Evolutionary conservation across 148 eudicot species (phyloP).

Genomic region (Cornus florida): DNA sequence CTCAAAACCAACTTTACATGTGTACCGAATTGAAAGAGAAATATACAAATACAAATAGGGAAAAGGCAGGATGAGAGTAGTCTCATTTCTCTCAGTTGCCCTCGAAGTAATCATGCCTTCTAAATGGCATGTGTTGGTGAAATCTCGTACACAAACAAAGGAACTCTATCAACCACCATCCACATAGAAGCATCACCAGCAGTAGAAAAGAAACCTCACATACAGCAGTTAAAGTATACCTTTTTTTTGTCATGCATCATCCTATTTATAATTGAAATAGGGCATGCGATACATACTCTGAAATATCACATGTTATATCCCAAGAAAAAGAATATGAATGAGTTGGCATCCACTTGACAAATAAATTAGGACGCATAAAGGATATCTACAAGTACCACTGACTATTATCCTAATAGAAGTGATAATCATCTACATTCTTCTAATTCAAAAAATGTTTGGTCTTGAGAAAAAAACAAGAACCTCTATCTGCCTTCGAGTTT

Average conservation of each 20-base stretch:
- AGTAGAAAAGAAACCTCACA: neutral
- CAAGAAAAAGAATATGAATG: neutral
- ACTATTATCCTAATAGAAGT: neutral
- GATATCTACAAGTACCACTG: neutral
- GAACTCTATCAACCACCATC: neutral
- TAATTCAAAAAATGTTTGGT: neutral
- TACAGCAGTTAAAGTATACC: neutral
- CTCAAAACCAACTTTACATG: no score
- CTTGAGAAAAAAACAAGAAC: slow-evolving; percentile 26
- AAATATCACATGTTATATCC: neutral
- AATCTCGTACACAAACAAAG: neutral
- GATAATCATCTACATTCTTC: neutral
- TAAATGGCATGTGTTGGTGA: neutral
- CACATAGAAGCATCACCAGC: no score
- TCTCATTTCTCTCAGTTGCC: neutral
- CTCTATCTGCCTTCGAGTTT: slow-evolving; percentile 96
- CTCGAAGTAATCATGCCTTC: no score
- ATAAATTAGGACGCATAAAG: neutral
- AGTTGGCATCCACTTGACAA: neutral
- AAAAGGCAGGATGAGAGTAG: neutral
- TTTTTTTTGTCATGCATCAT: neutral
- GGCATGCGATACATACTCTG: neutral
- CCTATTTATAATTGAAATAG: neutral
- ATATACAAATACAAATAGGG: neutral
- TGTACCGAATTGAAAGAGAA: neutral